Evolutionary conservation across 2,329 filamentous ascomycete species (phyloP), one percentile per base, ranked within the genome.

Genomic region (Arthrobotrys musiformis): DNA sequence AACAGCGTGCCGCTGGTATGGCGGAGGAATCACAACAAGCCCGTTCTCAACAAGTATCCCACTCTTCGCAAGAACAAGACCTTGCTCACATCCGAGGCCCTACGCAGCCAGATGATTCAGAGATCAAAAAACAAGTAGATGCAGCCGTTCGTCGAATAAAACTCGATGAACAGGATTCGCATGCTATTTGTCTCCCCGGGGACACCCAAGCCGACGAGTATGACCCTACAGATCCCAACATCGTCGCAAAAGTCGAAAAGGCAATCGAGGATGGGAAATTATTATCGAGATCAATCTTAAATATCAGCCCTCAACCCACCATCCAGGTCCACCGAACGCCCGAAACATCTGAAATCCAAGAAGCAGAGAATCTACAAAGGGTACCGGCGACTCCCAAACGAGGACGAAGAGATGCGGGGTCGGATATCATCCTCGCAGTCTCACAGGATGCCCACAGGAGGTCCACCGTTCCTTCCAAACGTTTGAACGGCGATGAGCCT

Each of bases 31-130:
- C 72, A 11, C 72, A 76, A 19, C 72, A 80, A 26, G 84, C 79
- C 64, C 83, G 86, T 68, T 86, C 84, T 79, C 86, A 87, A 24
- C 85, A 86, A 19, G 81, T 79, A 79, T 85, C 86, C 77, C 85
- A 86, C 69, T 83, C 84, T 74, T 87, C 86, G 77, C 86, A 86
- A 42, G 84, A 86, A 46, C 84, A 86, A 46, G 84, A 82, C 68
- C 86, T 85, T 35, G 33, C 46, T 1, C 50, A 70, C 1, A 11
- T 58, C 24, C 54, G 33, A 26, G 58, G 64, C 0, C 26, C 33
- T 11, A 76, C 58, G 8, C 64, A 64, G 22, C 7, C 60, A 30
- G 72, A 76, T 52, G 56, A 64, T 46, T 62, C 54, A 17, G 48
- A 35, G 15, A 44, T 69, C 2, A 62, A 50, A 42, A 62, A 22